Evolutionary conservation across 192 early-diverging fungal species (phyloP).

Genomic region (Jimgerdemannia flammicorona): DNA sequence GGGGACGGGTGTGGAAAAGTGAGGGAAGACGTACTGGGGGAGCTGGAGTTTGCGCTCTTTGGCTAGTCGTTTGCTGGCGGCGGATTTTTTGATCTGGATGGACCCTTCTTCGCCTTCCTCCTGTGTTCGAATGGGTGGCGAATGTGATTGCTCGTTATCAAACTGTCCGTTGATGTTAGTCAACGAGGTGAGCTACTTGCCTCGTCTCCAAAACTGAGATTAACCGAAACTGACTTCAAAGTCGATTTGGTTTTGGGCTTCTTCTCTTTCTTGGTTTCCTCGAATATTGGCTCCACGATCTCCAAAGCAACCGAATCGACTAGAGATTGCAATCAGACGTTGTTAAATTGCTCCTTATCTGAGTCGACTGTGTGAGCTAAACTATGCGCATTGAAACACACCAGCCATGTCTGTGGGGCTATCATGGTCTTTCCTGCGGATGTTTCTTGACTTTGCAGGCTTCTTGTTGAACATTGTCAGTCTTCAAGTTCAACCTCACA

Average conservation of each 20-base stretch:
- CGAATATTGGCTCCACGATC: not conserved
- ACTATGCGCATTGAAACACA: not conserved
- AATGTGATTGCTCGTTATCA: not conserved
- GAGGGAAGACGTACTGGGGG: constrained; percentile 18
- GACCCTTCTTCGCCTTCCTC: constrained; percentile 30
- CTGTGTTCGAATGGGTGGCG: not conserved
- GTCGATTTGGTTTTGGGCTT: not conserved
- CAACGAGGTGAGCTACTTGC: not conserved
- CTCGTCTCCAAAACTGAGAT: not conserved
- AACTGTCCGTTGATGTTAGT: not conserved
- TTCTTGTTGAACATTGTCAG: not conserved
- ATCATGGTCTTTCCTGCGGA: not conserved
- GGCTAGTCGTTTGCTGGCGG: constrained; percentile 29
- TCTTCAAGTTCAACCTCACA: not conserved
- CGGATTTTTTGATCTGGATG: constrained; percentile 45
- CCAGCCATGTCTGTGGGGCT: not conserved
- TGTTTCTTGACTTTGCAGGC: not conserved
- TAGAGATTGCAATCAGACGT: not conserved
- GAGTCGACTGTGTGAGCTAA: no score
- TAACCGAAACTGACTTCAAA: not conserved
- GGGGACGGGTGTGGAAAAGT: constrained; percentile 16
- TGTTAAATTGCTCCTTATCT: no score
- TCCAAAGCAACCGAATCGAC: not conserved
- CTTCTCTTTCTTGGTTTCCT: not conserved
- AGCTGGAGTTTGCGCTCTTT: constrained; percentile 13